Percentiles rank a stretch among this genome's conserved stretches.
These are phyloP conservation scores for Talaromyces proteolyticus DNA, from an alignment of 495 filamentous ascomycete species.

Conservation along the genomic window DNA sequence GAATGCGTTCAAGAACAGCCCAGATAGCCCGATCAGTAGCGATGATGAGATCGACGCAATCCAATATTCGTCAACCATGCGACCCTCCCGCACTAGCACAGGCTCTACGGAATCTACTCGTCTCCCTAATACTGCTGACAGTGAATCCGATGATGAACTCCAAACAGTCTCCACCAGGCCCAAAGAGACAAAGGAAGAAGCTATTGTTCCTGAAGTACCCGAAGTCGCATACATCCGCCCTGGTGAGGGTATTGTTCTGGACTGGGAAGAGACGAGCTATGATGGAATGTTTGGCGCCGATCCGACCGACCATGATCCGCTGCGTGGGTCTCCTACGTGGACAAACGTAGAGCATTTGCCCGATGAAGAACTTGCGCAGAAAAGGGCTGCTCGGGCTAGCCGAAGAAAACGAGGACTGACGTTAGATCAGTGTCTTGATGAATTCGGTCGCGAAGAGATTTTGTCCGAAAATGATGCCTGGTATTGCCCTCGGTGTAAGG, in stretches of 20 bases:
- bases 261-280: slow-evolving; percentile 65
- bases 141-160: slow-evolving; percentile 11
- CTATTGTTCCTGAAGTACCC: slow-evolving; percentile 31
- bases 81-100: not conserved
- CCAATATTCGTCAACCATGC: not conserved
- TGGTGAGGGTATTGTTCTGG: slow-evolving; percentile 77
- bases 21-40: slow-evolving; percentile 11
- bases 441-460: slow-evolving; percentile 88
- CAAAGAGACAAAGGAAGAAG: slow-evolving; percentile 7
- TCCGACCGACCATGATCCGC: slow-evolving; percentile 29
- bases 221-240: slow-evolving; percentile 43
- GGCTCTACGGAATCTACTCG: not conserved
- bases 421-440: slow-evolving; percentile 86
- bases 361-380: slow-evolving; percentile 62
- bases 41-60: slow-evolving; percentile 17
- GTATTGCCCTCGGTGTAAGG: slow-evolving; percentile 95
- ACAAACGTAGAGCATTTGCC: slow-evolving; percentile 41
- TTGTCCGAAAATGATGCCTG: slow-evolving; percentile 91
- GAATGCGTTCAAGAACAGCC: not conserved
- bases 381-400: slow-evolving; percentile 48
- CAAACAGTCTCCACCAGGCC: slow-evolving; percentile 1
- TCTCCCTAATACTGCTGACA: slow-evolving; percentile 3
- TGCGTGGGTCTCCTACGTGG: slow-evolving; percentile 50
- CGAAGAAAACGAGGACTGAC: slow-evolving; percentile 70
- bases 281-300: slow-evolving; percentile 64